A percentile compares a stretch with the other conserved stretches of the same genome.
phyloP scores from a whole-genome alignment of 768 basidiomycete species.

The Phanerodontia chrysosporium region DNA sequence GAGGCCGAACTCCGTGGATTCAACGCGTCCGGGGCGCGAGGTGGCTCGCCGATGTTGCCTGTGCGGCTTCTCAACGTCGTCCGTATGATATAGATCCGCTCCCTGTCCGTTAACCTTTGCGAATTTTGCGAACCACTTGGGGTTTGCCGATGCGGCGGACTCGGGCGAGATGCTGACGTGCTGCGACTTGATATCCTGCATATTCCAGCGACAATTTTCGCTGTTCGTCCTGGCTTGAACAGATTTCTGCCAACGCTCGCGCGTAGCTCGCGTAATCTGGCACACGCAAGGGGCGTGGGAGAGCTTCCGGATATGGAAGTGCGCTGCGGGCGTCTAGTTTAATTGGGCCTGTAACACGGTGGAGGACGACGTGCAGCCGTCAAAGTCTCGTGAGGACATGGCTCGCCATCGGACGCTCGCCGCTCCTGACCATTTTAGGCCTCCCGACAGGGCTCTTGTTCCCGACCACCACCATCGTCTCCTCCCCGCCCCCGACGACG shows the following conservation, averaged over 20 bases:
- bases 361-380: neutral
- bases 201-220: neutral
- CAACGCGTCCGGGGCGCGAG: no score
- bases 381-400: neutral
- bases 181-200: no score
- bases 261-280: neutral
- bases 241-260: neutral
- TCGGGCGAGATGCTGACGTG: no score
- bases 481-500: neutral
- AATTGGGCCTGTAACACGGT: neutral
- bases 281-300: neutral
- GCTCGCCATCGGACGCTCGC: constrained; percentile 7
- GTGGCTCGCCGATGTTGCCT: no score
- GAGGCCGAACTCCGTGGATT: no score
- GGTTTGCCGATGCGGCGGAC: no score
- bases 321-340: neutral
- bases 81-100: no score
- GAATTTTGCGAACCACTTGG: no score
- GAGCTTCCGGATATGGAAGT: neutral
- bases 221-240: neutral
- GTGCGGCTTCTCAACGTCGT: no score
- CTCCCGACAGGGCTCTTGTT: neutral
- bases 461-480: constrained; percentile 6
- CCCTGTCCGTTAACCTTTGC: no score
- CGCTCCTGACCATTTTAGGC: neutral